These are phyloP conservation scores for Dryas drummondii DNA, from an alignment of 306 rosid species.

Conservation along the genomic window DNA sequence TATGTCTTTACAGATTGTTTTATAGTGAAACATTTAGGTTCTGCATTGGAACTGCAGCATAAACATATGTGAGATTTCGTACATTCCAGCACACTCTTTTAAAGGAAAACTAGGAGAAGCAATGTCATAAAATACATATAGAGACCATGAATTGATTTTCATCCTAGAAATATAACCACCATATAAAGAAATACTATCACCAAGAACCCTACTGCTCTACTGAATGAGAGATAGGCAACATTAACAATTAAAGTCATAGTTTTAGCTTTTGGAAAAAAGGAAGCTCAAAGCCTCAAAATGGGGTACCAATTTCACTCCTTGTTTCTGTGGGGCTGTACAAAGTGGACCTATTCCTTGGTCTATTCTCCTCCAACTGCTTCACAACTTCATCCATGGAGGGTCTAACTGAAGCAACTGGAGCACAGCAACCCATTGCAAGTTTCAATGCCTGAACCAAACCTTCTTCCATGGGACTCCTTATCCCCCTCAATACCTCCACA, in stretches of 20 bases:
- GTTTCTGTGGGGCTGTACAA: constrained; percentile 95
- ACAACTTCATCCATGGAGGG: constrained; percentile 97
- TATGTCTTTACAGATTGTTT: neutral
- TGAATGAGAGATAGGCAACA: constrained; percentile 24
- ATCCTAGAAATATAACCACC: constrained; percentile 30
- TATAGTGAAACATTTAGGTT: neutral
- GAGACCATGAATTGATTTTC: constrained; percentile 11
- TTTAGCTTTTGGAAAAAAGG: constrained; percentile 25
- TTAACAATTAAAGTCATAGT: constrained; percentile 32
- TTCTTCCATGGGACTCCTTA: constrained; percentile 94
- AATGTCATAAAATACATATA: constrained; percentile 3
- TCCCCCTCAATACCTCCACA: constrained; percentile 80
- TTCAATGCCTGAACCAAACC: constrained; percentile 88
- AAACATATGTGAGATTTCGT: constrained; percentile 3
- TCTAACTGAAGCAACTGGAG: constrained; percentile 91
- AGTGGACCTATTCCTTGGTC: constrained; percentile 97
- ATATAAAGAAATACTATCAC: constrained; percentile 31
- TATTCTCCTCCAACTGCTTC: constrained; percentile 95
- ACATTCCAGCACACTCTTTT: neutral
- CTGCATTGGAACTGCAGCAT: constrained; percentile 8
- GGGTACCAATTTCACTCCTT: constrained; percentile 95
- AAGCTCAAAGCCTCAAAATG: constrained; percentile 56
- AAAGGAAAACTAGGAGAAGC: constrained; percentile 4
- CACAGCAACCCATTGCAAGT: constrained; percentile 99
- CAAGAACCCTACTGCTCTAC: constrained; percentile 32